These are phyloP conservation scores for Ophiocordyceps australis DNA, from an alignment of 2,329 filamentous ascomycete genomes.

Conservation along the genomic window DNA sequence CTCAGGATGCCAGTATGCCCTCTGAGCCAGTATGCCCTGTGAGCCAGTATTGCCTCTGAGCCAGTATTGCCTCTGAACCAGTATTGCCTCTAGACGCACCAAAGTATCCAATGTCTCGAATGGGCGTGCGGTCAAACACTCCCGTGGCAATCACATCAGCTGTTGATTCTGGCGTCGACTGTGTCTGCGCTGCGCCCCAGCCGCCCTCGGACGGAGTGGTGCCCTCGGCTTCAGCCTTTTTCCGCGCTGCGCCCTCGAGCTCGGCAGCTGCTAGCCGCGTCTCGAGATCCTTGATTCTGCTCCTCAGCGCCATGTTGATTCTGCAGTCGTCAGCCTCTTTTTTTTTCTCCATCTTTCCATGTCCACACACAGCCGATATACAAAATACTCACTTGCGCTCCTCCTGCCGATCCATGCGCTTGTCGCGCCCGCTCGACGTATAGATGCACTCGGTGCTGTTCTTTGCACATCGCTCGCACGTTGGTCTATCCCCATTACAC, in stretches of 20 bases:
- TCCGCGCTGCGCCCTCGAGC: not conserved
- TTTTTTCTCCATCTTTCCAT: no score
- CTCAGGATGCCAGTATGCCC: no score
- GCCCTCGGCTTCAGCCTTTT: no score
- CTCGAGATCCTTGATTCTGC: constrained; percentile 7
- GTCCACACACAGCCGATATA: not conserved
- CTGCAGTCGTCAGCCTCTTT: constrained; percentile 1
- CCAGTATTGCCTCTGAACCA: no score
- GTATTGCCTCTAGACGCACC: constrained; percentile 5
- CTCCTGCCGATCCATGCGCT: constrained; percentile 7
- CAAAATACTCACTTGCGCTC: constrained; percentile 5
- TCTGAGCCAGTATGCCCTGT: no score
- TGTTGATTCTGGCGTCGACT: constrained; percentile 6
- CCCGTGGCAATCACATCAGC: constrained; percentile 10
- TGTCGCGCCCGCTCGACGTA: constrained; percentile 6
- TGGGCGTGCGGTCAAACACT: constrained; percentile 9
- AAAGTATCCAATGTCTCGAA: constrained; percentile 10
- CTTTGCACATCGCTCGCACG: constrained; percentile 6
- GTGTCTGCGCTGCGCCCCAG: no score
- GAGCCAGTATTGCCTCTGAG: no score
- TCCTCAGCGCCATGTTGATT: constrained; percentile 4
- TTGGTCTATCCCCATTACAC: constrained; percentile 7
- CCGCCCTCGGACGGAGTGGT: no score
- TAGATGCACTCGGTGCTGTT: constrained; percentile 6
- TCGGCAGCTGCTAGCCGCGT: constrained; percentile 4